These are phyloP conservation scores for Xylaria sp. DNA, from an alignment of 2,329 filamentous ascomycete genomes.

Conservation along the genomic window DNA sequence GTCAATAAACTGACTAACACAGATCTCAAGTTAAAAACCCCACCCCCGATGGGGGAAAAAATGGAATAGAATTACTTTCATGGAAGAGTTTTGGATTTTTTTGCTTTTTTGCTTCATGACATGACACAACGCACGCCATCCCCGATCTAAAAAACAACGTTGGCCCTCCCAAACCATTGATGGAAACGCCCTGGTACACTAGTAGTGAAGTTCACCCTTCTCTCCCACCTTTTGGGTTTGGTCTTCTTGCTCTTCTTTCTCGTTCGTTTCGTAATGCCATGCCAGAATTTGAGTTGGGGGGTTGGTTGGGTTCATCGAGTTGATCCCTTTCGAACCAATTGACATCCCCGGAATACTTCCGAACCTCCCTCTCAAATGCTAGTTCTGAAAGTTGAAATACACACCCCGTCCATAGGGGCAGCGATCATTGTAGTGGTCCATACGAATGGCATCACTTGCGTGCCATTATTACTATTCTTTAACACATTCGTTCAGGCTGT, in stretches of 20 bases:
- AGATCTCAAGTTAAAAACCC: no score
- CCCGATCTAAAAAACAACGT: slow-evolving; percentile 9
- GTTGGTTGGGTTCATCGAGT: neutral
- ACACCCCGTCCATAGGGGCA: slow-evolving; percentile 7
- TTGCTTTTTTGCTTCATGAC: slow-evolving; percentile 8
- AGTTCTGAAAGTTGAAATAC: slow-evolving; percentile 8
- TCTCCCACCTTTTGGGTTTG: neutral
- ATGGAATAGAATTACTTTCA: neutral
- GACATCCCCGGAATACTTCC: neutral
- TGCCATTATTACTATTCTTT: slow-evolving; percentile 8
- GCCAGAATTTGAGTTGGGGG: neutral
- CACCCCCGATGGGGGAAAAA: neutral
- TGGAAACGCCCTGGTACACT: slow-evolving; percentile 13
- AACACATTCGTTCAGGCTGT: neutral
- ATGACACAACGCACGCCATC: neutral
- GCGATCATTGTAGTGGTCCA: slow-evolving; percentile 1
- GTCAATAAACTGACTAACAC: no score
- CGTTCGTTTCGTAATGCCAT: slow-evolving; percentile 1
- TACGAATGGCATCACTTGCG: slow-evolving; percentile 1
- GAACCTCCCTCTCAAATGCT: slow-evolving; percentile 4
- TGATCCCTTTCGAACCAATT: no score
- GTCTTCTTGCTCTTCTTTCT: neutral
- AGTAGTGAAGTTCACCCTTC: slow-evolving; percentile 6
- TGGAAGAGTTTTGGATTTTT: slow-evolving; percentile 11
- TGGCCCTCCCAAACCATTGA: slow-evolving; percentile 8